Conservation (phyloP, 208 protist species). For the Crithidia mellificae region DNA sequence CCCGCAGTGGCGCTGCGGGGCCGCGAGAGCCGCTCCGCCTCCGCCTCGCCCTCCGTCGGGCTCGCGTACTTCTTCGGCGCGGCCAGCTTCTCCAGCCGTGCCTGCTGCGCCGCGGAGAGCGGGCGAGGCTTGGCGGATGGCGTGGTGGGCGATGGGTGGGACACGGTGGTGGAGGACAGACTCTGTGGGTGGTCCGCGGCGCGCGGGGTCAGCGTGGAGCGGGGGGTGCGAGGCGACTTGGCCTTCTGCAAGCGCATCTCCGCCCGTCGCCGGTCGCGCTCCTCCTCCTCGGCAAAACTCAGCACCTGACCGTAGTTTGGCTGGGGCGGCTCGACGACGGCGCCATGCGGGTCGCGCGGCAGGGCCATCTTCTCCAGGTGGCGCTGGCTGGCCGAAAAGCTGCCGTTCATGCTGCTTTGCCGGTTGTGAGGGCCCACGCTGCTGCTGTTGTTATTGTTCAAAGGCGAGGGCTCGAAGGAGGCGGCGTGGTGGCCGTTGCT, state of each 20-base stretch:
- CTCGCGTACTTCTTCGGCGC: slow-evolving; percentile 16
- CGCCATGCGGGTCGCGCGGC: slow-evolving; percentile 22
- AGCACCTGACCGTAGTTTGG: slow-evolving; percentile 73
- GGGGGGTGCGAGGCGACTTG: slow-evolving; percentile 6
- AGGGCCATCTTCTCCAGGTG: slow-evolving; percentile 33
- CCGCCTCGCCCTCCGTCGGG: not conserved
- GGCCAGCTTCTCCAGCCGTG: slow-evolving; percentile 25
- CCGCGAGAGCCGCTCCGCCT: not conserved
- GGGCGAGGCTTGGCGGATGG: slow-evolving; percentile 4
- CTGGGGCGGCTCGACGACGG: slow-evolving; percentile 6
- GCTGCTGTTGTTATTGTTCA: slow-evolving; percentile 1
- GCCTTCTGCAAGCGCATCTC: slow-evolving; percentile 12
- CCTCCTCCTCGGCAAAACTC: slow-evolving; percentile 64
- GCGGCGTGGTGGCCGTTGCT: not conserved
- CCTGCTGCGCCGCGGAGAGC: slow-evolving; percentile 12
- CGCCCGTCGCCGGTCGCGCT: slow-evolving; percentile 21
- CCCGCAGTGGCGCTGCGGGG: not conserved
- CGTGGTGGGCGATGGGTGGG: not conserved
- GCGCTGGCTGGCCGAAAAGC: slow-evolving; percentile 11
- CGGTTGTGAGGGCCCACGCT: not conserved
- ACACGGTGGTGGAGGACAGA: slow-evolving; percentile 2
- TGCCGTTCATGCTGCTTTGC: not conserved
- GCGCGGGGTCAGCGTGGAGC: slow-evolving; percentile 6
- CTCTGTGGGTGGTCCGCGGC: not conserved
- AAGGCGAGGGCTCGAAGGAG: not conserved